Base-by-base conservation (phyloP, 345 rosid species). In the Tarenaya hassleriana region DNA sequence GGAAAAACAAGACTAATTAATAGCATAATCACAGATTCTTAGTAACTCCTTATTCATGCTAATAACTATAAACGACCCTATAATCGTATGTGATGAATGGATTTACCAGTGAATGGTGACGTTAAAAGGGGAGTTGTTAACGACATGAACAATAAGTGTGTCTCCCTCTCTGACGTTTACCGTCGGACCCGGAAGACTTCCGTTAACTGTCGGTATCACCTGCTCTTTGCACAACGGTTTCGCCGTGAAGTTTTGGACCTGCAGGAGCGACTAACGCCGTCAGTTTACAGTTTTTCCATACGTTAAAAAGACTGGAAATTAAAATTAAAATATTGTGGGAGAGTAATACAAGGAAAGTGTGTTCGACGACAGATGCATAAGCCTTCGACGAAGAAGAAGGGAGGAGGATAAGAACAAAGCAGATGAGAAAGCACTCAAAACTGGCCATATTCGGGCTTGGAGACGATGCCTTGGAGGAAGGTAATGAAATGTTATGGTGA, bases 81-180 rank as follows among this genome's bases (percentile, higher is more conserved):
- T n/a, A n/a, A n/a, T n/a, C n/a, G n/a, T 34, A 3, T 21, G 7
- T 44, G 15, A 13, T 41, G 24, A 24, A 24, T 24, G 29, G 5
- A 37, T n/a, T 20, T 80, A 91, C 98, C 98, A 87, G 33, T 87
- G 98, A 41, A 91, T 73, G 6, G 89, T 80, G 34, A 87, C 13
- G 67, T 84, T 82, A 60, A 87, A 78, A 20, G 95, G 92, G 0
- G 88, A 91, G 44, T 70, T 48, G 52, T 91, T 91, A 34, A 71
- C 34, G 47, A 87, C 95, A 16, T 80, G 83, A 57, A 91, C 69
- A 7, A 80, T 56, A 11, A 87, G 81, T 1, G 77, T 82, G 67
- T 91, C 95, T 2, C 96, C 95, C 59, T 84, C 98, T n/a, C 60
- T 70, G 47, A 71, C 95, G 0, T 34, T 41, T 18, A 87, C 37